phyloP scores from a whole-genome alignment of 148 eudicot genomes.

The Polygonum maritimum region DNA sequence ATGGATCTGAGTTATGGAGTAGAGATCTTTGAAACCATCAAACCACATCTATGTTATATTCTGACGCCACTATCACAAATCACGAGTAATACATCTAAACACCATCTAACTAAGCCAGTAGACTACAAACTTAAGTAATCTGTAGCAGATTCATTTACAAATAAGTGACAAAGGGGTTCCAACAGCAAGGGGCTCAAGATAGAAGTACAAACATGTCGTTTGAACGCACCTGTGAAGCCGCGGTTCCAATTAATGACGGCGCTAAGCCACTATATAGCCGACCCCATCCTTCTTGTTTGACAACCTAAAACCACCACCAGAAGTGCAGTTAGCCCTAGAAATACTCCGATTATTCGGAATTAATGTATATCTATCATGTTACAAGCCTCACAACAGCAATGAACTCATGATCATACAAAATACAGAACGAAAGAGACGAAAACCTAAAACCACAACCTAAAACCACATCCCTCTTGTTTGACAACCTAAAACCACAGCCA shows the following conservation, averaged over 20 bases:
- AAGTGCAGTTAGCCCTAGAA: background rate
- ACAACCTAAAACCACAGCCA: slow-evolving; percentile 24
- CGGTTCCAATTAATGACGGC: slow-evolving; percentile 91
- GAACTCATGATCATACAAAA: background rate
- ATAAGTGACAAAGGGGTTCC: background rate
- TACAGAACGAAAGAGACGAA: background rate
- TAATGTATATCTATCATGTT: background rate
- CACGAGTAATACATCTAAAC: background rate
- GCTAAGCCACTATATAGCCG: slow-evolving; percentile 74
- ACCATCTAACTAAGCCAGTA: background rate
- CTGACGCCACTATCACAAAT: background rate
- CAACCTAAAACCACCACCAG: slow-evolving; percentile 46
- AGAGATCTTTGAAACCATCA: background rate
- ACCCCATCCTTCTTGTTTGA: slow-evolving; percentile 83
- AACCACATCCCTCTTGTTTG: no score
- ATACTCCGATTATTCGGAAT: background rate
- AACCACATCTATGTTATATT: background rate
- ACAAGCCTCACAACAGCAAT: background rate
- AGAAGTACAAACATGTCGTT: background rate
- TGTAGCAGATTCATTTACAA: background rate
- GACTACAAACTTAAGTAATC: background rate
- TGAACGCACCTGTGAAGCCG: slow-evolving; percentile 77
- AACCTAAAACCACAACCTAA: no score
- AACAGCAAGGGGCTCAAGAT: background rate
- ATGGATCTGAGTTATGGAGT: background rate